phyloP scores from a whole-genome alignment of 352 stramenopile genomes.

The Globisporangium emineosum region DNA sequence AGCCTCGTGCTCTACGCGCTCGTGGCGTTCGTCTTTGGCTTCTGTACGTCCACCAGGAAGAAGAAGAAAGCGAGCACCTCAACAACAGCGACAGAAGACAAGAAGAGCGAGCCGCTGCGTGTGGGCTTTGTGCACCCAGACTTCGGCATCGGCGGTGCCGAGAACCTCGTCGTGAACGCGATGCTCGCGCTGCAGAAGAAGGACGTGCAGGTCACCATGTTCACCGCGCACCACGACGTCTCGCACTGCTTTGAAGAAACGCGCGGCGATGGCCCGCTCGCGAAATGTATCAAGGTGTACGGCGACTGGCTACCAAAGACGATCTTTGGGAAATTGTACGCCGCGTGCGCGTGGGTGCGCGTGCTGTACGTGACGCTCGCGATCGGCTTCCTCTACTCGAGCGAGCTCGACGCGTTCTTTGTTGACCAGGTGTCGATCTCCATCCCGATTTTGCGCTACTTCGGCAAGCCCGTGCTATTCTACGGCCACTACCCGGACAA shows the following conservation, averaged over 20 bases:
- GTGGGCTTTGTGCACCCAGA: conserved; percentile 98
- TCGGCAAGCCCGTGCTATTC: conserved; percentile 91
- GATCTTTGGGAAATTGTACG: conserved; percentile 86
- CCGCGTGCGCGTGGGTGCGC: conserved; percentile 91
- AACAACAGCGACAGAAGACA: neutral
- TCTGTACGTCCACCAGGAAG: conserved; percentile 14
- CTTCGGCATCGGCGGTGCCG: conserved; percentile 96
- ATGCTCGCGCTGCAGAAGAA: conserved; percentile 85
- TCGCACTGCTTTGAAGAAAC: conserved; percentile 96
- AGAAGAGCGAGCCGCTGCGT: conserved; percentile 22
- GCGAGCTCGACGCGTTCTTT: conserved; percentile 72
- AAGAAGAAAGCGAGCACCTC: neutral
- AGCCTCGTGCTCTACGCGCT: conserved; percentile 12
- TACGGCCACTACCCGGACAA: conserved; percentile 99
- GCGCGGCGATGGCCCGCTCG: conserved; percentile 69
- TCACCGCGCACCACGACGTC: conserved; percentile 95
- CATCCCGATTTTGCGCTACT: conserved; percentile 67
- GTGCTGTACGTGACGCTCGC: conserved; percentile 91
- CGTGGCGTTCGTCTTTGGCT: conserved; percentile 15
- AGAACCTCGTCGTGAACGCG: conserved; percentile 92
- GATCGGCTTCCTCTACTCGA: conserved; percentile 33
- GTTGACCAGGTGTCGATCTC: conserved; percentile 83
- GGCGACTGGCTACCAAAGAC: conserved; percentile 94
- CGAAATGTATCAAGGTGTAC: conserved; percentile 81
- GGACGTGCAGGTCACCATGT: conserved; percentile 87